phyloP scores from a whole-genome alignment of 2,329 filamentous ascomycete genomes.

The Curvularia verruculosa region DNA sequence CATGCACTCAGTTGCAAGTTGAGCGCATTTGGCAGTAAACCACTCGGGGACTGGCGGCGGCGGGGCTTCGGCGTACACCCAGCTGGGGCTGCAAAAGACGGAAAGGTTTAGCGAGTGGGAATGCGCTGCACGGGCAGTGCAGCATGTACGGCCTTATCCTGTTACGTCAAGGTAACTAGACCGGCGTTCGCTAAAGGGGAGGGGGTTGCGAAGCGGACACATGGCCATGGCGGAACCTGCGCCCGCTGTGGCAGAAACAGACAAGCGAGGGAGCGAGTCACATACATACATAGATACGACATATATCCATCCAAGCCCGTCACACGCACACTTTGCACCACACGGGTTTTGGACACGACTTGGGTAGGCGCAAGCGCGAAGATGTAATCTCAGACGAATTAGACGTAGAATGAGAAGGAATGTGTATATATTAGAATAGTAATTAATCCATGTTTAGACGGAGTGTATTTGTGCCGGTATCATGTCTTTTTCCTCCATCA shows the following conservation, averaged over 20 bases:
- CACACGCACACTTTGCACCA: neutral
- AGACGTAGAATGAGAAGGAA: neutral
- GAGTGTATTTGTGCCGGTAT: neutral
- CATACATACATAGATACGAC: neutral
- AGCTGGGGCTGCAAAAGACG: constrained; percentile 15
- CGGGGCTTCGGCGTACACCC: constrained; percentile 22
- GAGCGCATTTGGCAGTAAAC: constrained; percentile 13
- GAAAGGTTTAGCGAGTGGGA: constrained; percentile 17
- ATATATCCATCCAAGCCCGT: too few relatives aligned
- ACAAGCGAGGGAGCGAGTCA: neutral
- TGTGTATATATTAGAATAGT: constrained; percentile 4
- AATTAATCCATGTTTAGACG: neutral
- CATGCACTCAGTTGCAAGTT: constrained; percentile 5
- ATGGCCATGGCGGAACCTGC: constrained; percentile 10
- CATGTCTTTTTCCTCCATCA: too few relatives aligned
- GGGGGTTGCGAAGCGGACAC: neutral
- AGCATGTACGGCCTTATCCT: constrained; percentile 14
- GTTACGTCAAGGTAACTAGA: constrained; percentile 23
- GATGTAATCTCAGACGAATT: constrained; percentile 4
- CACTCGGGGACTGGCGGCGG: constrained; percentile 11
- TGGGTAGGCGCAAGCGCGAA: constrained; percentile 5
- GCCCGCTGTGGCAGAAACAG: constrained; percentile 14
- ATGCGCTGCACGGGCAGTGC: constrained; percentile 13
- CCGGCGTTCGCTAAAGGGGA: constrained; percentile 12
- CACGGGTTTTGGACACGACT: constrained; percentile 3